Percentiles rank a stretch among this genome's conserved stretches.
These are phyloP conservation scores for Fusarium fracticaudum DNA, from an alignment of 2,329 filamentous ascomycete genomes.

Conservation along the genomic window DNA sequence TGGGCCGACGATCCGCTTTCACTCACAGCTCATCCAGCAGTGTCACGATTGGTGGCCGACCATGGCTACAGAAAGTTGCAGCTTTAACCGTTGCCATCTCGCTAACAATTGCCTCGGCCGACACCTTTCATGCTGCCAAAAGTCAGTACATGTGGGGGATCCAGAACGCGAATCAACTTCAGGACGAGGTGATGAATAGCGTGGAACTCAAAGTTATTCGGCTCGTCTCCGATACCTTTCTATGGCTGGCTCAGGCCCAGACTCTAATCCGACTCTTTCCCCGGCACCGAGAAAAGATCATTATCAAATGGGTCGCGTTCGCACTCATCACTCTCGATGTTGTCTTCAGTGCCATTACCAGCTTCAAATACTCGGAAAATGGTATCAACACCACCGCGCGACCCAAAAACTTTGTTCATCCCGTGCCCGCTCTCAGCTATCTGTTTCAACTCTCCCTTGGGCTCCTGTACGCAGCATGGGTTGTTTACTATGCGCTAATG, in stretches of 20 bases:
- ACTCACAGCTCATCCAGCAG: conserved; percentile 82
- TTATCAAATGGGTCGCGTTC: conserved; percentile 99
- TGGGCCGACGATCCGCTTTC: conserved; percentile 85
- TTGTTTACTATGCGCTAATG: conserved; percentile 91
- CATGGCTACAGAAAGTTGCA: conserved; percentile 90
- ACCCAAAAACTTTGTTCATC: conserved; percentile 83
- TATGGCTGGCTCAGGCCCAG: conserved; percentile 97
- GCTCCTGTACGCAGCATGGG: conserved; percentile 90
- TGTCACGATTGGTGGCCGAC: conserved; percentile 87
- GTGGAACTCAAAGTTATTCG: conserved; percentile 89
- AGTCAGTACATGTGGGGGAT: conserved; percentile 81
- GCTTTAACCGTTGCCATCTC: conserved; percentile 81
- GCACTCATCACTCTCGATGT: conserved; percentile 91
- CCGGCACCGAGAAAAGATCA: conserved; percentile 94
- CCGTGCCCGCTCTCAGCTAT: conserved; percentile 90
- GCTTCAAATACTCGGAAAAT: conserved; percentile 70
- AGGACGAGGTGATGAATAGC: conserved; percentile 82
- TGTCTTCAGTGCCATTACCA: conserved; percentile 91
- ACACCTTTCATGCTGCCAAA: conserved; percentile 88
- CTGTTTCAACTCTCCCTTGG: conserved; percentile 89
- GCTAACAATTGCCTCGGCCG: conserved; percentile 89
- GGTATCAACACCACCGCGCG: conserved; percentile 65
- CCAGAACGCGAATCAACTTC: conserved; percentile 81
- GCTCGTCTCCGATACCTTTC: conserved; percentile 93
- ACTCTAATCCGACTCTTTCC: conserved; percentile 96